Conservation (phyloP, 306 rosid species). For the Acacia crassicarpa region DNA sequence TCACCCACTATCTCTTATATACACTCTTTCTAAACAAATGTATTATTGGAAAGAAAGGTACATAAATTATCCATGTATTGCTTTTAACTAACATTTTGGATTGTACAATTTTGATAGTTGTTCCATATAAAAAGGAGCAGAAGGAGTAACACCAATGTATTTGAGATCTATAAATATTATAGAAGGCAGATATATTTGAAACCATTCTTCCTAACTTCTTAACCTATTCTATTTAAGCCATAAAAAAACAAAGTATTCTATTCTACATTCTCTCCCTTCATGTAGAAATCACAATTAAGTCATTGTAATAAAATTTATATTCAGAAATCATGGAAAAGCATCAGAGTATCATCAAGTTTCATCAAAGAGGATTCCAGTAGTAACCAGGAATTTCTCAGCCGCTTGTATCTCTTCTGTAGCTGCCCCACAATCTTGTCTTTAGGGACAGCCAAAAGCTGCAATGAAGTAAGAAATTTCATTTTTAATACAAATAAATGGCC, state of each 20-base stretch:
- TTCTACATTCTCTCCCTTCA: not conserved
- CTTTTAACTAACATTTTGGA: too few relatives aligned
- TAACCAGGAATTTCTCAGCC: constrained; percentile 30
- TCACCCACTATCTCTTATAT: too few relatives aligned
- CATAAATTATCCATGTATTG: too few relatives aligned
- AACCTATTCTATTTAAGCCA: not conserved
- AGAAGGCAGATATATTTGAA: not conserved
- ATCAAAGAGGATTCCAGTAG: constrained; percentile 61
- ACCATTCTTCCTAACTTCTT: not conserved
- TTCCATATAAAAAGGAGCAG: too few relatives aligned
- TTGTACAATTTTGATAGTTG: too few relatives aligned
- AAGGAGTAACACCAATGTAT: too few relatives aligned
- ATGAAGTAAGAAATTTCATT: constrained; percentile 17
- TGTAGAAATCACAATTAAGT: constrained; percentile 7
- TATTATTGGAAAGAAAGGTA: too few relatives aligned
- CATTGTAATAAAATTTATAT: not conserved
- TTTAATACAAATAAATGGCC: constrained; percentile 3
- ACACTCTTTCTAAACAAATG: too few relatives aligned
- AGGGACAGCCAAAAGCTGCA: constrained; percentile 57
- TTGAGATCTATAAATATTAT: too few relatives aligned
- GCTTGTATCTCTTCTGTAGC: constrained; percentile 39
- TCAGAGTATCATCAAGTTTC: constrained; percentile 82
- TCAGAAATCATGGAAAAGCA: constrained; percentile 94
- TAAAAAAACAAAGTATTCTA: not conserved
- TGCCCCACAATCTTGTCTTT: constrained; percentile 42